Evolutionary conservation across 148 eudicot species (phyloP), one percentile per base, ranked within the genome.

Genomic region (Rhododendron mucronatum): DNA sequence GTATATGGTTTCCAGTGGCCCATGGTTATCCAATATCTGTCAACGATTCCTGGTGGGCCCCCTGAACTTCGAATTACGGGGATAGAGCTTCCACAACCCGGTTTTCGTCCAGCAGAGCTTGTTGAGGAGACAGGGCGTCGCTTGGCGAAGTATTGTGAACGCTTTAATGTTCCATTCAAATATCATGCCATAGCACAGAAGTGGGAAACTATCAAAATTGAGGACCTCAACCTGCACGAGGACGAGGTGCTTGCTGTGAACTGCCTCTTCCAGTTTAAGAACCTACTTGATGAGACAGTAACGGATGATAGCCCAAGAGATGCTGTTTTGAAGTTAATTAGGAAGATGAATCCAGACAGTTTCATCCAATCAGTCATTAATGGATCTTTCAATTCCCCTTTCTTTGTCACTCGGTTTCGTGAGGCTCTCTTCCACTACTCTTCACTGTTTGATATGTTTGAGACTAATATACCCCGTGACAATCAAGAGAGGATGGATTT

Each of bases 401-500:
- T 89, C 84, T 91, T 91, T 79, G 89, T 90, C 23, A 90, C 93
- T 26, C 91, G 93, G 45, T 91, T 91, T 80, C 83, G 91, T 15
- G 93, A 91, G 82, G 91, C 91, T n/a, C 90, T 89, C 37, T 91
- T 86, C 83, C 83, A 89, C 76, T 88, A 84, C 82, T 89, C 89
- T 7, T 76, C 90, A 6, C 9, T 85, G 82, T 90, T 89, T 85
- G 93, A 91, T 84, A 86, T 88, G 90, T 78, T 91, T n/a, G 93
- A 91, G 41, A 85, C 85, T 78, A 88, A 73, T 12, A 37, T 90
- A 30, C 37, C 85, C 8, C 91, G 93, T 76, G 96, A 94, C 2
- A 88, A 93, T 84, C 89, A 90, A 18, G 89, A 93, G 83, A 89
- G 98, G 87, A 57, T 86, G 63, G 81, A 92, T 89, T 93, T 90